Evolutionary conservation across 371 early-diverging fungal genomes (phyloP).

Genomic region (Apophysomyces variabilis): DNA sequence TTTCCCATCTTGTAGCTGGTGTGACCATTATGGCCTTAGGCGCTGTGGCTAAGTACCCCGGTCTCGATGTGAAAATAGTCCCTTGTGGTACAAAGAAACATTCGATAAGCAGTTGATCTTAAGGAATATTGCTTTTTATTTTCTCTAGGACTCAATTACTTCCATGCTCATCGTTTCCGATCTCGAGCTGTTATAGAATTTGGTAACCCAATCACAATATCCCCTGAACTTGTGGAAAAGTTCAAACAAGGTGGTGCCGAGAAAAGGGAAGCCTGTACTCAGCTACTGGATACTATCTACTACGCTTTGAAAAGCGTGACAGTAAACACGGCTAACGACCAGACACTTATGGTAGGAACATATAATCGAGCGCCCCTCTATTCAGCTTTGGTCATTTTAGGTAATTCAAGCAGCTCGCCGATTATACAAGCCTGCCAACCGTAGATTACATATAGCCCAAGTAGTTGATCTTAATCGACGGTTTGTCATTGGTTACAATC

Average conservation of each 20-base stretch:
- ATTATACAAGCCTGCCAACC: constrained; percentile 84
- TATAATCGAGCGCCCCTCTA: neutral
- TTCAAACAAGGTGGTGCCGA: constrained; percentile 80
- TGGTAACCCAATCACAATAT: constrained; percentile 82
- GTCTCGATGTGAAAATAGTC: constrained; percentile 84
- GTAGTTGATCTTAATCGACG: constrained; percentile 90
- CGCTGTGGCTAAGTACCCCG: constrained; percentile 83
- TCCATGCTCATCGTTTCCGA: constrained; percentile 92
- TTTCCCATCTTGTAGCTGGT: constrained; percentile 52
- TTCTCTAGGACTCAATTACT: constrained; percentile 79
- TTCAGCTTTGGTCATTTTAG: constrained; percentile 31
- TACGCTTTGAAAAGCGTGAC: constrained; percentile 81
- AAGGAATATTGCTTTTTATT: neutral
- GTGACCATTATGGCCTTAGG: constrained; percentile 88
- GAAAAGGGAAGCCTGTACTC: constrained; percentile 76
- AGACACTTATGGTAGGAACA: constrained; percentile 76
- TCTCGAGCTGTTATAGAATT: constrained; percentile 93
- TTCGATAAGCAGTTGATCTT: neutral
- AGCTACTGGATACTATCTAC: constrained; percentile 72
- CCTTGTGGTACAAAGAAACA: constrained; percentile 64
- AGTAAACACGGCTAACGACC: constrained; percentile 88
- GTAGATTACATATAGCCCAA: constrained; percentile 81
- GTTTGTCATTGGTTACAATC: constrained; percentile 86
- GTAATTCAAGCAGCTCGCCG: constrained; percentile 94
- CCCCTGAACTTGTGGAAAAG: constrained; percentile 74